These are phyloP conservation scores for Fomitiporia mediterranea DNA, from an alignment of 1,284 basidiomycete genomes.

Conservation along the genomic window DNA sequence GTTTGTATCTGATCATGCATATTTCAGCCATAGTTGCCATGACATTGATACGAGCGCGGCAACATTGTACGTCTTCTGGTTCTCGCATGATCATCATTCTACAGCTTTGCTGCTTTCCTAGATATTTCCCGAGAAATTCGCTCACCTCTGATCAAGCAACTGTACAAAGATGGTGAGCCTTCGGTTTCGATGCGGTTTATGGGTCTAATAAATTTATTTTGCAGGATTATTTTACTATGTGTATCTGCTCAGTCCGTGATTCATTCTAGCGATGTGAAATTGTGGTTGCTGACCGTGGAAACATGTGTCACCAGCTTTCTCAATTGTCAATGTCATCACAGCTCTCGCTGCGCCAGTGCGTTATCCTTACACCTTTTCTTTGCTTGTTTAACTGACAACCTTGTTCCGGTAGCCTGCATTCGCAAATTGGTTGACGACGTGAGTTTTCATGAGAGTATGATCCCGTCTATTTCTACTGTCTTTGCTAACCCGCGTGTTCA, in stretches of 20 bases:
- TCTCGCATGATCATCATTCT: neutral
- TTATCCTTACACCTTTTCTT: slow-evolving; percentile 14
- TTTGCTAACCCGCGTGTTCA: neutral
- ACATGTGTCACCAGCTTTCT: slow-evolving; percentile 29
- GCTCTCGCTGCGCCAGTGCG: slow-evolving; percentile 36
- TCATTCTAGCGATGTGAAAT: neutral
- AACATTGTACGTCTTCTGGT: slow-evolving; percentile 31
- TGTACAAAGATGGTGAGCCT: slow-evolving; percentile 39
- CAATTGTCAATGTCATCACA: slow-evolving; percentile 37
- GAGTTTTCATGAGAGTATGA: too few relatives aligned
- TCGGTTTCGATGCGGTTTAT: neutral
- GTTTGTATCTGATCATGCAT: neutral
- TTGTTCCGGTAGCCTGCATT: slow-evolving; percentile 19
- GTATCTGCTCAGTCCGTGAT: slow-evolving; percentile 35
- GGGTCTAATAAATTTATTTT: neutral
- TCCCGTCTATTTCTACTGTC: too few relatives aligned
- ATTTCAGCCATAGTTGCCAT: slow-evolving; percentile 37
- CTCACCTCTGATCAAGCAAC: slow-evolving; percentile 33
- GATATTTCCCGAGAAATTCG: slow-evolving; percentile 32
- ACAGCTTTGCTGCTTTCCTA: neutral
- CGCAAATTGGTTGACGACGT: slow-evolving; percentile 40
- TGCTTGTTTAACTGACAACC: neutral
- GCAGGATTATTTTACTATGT: slow-evolving; percentile 39
- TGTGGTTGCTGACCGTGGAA: neutral
- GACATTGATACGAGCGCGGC: slow-evolving; percentile 35